Evolutionary conservation across 345 rosid species (phyloP).

Genomic region (Aquilaria yunnanensis): DNA sequence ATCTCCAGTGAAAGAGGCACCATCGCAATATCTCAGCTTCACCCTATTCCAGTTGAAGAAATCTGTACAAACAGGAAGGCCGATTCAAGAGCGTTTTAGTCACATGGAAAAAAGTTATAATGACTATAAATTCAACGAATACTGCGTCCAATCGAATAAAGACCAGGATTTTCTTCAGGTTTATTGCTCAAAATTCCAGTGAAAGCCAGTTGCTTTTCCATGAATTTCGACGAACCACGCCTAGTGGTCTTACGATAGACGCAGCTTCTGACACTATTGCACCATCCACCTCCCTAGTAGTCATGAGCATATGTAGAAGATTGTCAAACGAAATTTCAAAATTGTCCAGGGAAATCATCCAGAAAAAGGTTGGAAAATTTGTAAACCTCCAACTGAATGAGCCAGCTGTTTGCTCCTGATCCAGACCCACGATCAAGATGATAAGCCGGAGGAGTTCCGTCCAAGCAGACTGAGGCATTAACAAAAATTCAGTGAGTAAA

Average conservation of each 20-base stretch:
- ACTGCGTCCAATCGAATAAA: neutral
- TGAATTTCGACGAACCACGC: conserved; percentile 70
- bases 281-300: conserved; percentile 92
- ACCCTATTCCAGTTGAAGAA: conserved; percentile 94
- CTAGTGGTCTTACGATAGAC: conserved; percentile 67
- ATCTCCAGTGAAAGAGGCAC: conserved; percentile 83
- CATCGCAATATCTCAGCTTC: conserved; percentile 85
- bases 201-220: conserved; percentile 68
- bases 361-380: neutral
- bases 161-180: conserved; percentile 79
- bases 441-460: conserved; percentile 87
- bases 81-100: neutral
- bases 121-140: too few species aligned
- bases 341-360: neutral
- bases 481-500: neutral
- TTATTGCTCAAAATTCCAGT: conserved; percentile 75
- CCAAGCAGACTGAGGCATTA: conserved; percentile 59
- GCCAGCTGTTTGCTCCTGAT: conserved; percentile 77
- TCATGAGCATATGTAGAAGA: neutral
- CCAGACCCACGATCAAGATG: conserved; percentile 72
- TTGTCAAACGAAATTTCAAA: neutral
- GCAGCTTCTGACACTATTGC: conserved; percentile 37
- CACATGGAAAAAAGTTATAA: neutral
- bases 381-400: conserved; percentile 75
- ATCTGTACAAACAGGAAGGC: conserved; percentile 36